Evolutionary conservation across 2,329 filamentous ascomycete genomes (phyloP), one percentile per base, ranked within the genome.

Genomic region (Clarireedia sp.): DNA sequence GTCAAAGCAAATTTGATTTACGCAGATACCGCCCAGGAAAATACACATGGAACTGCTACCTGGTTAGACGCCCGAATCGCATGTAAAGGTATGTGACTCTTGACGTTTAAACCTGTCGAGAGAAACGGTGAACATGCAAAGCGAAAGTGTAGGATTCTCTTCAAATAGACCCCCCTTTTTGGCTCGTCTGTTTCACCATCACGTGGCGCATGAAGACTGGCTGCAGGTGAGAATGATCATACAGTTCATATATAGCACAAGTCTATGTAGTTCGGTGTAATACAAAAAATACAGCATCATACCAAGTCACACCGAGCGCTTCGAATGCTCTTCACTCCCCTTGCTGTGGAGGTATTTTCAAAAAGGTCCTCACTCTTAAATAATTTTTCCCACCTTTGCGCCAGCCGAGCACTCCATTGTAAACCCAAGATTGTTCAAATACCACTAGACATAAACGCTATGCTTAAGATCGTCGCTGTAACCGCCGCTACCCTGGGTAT

Each of bases 321-420:
- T 38, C 43, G 40, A 38, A 46, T 47, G 43, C 44, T 38, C 48
- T 48, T 45, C 46, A 33, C 55, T 41, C 45, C 49, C 38, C 45
- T 33, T 43, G 17, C 51, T 40, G 29, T 49, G 48, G 16, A 43
- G 26, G 38, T 53, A 46, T 45, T 51, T 33, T 36, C 29, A 33
- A 41, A 55, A 50, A 48, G 54, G 41, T 44, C n/a, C n/a, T 45
- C 49, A 21, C 29, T 55, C 12, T 56, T 51, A 45, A 50, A 44
- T 46, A 54, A 56, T 54, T 43, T 50, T 36, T 26, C 45, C 44
- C 21, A 12, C 48, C 45, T 41, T 54, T 56, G 60, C 64, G 61
- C 65, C 65, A 44, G 58, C 59, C 56, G 63, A 64, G 59, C 60
- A 57, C 47, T 24, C 21, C 59, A 44, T 38, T 43, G 47, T 55